Percentiles rank a stretch among this genome's conserved stretches.
phyloP scores from a whole-genome alignment of 192 early-diverging fungal genomes.

The Backusella psychrophila region DNA sequence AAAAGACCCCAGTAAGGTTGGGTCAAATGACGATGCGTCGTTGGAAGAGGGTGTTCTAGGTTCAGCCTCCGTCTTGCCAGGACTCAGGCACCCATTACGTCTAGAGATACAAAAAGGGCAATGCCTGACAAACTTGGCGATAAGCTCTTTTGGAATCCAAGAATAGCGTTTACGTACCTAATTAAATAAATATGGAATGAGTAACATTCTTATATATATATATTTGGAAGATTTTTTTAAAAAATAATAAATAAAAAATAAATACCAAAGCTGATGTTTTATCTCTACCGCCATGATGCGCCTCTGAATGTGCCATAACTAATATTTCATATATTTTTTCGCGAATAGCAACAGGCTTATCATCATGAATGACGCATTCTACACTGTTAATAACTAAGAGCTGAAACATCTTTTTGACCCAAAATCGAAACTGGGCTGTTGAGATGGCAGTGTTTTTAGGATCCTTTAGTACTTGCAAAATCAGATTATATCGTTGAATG shows the following conservation, averaged over 20 bases:
- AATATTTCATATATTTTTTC: conserved; percentile 45
- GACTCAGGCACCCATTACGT: conserved; percentile 22
- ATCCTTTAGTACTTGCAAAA: conserved; percentile 48
- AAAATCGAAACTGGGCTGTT: conserved; percentile 52
- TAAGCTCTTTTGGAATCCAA: conserved; percentile 34
- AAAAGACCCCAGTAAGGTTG: not conserved
- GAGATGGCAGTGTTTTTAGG: conserved; percentile 50
- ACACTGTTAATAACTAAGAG: conserved; percentile 23
- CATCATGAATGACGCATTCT: conserved; percentile 44
- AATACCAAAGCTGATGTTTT: conserved; percentile 51
- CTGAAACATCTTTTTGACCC: conserved; percentile 55
- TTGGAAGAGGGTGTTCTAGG: not conserved
- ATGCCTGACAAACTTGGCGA: conserved; percentile 30
- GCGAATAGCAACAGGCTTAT: conserved; percentile 49
- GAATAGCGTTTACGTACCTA: conserved; percentile 31
- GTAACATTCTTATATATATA: conserved; percentile 14
- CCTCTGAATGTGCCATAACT: conserved; percentile 44
- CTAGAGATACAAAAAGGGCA: conserved; percentile 36
- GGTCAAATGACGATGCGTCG: conserved; percentile 5
- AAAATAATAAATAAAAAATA: not conserved
- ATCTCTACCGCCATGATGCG: conserved; percentile 48
- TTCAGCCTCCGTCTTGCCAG: not conserved
- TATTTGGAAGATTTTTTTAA: not conserved
- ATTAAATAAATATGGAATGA: conserved; percentile 5
- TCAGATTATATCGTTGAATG: conserved; percentile 43